These are phyloP conservation scores for Carex littledalei DNA, from an alignment of 176 grass and related monocot species.

Conservation along the genomic window DNA sequence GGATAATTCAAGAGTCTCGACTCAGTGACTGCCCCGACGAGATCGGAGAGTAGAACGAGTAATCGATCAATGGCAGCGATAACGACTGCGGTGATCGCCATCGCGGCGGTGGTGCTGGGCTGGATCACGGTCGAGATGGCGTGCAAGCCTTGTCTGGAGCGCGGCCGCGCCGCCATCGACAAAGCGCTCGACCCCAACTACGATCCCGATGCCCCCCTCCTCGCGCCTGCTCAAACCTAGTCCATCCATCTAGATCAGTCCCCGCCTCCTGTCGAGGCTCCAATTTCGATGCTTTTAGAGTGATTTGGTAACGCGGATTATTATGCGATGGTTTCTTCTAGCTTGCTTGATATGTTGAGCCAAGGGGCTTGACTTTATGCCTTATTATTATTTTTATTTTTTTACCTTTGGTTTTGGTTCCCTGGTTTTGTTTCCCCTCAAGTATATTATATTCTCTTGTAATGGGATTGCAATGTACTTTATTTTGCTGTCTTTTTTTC, in stretches of 20 bases:
- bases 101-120: conserved; percentile 69
- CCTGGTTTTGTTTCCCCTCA: not conserved
- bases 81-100: conserved; percentile 66
- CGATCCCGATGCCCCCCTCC: conserved; percentile 56
- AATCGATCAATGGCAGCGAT: conserved; percentile 53
- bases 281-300: not conserved
- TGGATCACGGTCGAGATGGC: conserved; percentile 94
- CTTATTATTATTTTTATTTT: not conserved
- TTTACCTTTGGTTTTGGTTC: not conserved
- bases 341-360: not conserved
- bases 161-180: conserved; percentile 79
- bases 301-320: not conserved
- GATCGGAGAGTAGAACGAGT: not conserved
- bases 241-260: not conserved
- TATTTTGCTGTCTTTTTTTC: not conserved
- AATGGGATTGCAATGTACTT: not conserved
- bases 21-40: not conserved
- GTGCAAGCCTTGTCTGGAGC: conserved; percentile 87
- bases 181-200: conserved; percentile 65
- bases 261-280: not conserved
- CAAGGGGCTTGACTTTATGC: not conserved
- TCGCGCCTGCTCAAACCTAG: conserved; percentile 9
- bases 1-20: not conserved
- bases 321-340: not conserved
- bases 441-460: not conserved